Base-by-base conservation (phyloP, 306 rosid genomes). In the Trifolium repens region DNA sequence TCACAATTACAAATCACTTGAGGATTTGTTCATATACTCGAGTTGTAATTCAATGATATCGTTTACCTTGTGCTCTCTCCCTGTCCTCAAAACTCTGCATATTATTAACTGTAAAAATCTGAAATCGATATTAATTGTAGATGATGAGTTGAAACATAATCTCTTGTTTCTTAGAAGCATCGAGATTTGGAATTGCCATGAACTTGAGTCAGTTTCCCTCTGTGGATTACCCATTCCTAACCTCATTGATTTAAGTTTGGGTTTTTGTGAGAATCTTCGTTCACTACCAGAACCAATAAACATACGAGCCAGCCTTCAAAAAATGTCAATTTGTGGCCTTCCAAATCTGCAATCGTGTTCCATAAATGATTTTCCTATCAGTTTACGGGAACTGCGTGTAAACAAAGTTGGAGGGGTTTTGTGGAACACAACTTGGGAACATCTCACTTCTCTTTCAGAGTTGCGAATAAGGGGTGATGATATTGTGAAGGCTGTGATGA, bases 131-230 rank as follows among this genome's bases (percentile, higher is more conserved):
- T 30, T 10, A 14, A 26, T 53, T 9, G 46, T 8, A 7, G 12
- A 75, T 24, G 27, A 24, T 7, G 53, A 5, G 8, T 13, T 55
- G 11, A 15, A 64, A 16, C 34, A 40, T 0, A 14, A 26, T 66
- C 34, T 39, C 8, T 53, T 52, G 1, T 49, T 26, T 65, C 73
- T 76, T 67, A 37, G 9, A 30, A 9, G 7, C 37, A n/a, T 76
- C 13, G 0, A 0, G 0, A 44, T 68, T 7, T 0, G 0, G 0
- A 0, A 0, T 7, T 77, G 75, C 58, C 0, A 9, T 47, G 32
- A 46, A 1, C 26, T 77, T 5, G 73, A 77, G 35, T 69, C 75
- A 1, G 9, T 69, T 68, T 40, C 62, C 4, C 8, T 4, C 0
- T 62, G 10, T 17, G 32, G 61, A 46, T 35, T 24, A 0, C 6